Conservation (phyloP, 352 stramenopile genomes). For the Phytophthora fragariaefolia region DNA sequence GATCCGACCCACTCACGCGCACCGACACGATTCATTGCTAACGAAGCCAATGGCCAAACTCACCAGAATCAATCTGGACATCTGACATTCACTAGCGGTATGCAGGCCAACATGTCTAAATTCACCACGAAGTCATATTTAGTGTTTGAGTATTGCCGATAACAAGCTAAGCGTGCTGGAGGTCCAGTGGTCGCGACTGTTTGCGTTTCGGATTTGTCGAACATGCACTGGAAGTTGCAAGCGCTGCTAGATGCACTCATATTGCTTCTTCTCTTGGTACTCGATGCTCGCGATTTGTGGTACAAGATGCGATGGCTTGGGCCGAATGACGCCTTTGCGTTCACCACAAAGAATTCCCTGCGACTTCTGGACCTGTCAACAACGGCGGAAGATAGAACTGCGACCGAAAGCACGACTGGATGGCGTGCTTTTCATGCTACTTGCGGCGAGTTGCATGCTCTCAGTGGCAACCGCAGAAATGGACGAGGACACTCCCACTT, state of each 20-base stretch:
- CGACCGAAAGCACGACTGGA: constrained; percentile 32
- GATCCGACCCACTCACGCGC: constrained; percentile 6
- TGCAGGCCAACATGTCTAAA: background rate
- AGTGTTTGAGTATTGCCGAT: background rate
- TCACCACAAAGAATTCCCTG: constrained; percentile 37
- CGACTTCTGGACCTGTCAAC: constrained; percentile 14
- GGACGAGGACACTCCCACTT: constrained; percentile 33
- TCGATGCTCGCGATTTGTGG: constrained; percentile 55
- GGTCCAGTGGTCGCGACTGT: constrained; percentile 12
- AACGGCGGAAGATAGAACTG: background rate
- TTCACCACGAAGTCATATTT: background rate
- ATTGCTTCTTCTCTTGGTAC: constrained; percentile 41
- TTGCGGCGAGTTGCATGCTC: constrained; percentile 36
- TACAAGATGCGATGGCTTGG: constrained; percentile 68
- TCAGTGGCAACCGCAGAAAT: constrained; percentile 23
- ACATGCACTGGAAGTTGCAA: constrained; percentile 40
- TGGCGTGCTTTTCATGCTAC: constrained; percentile 51
- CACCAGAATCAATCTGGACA: background rate
- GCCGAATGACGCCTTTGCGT: constrained; percentile 50
- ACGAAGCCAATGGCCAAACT: background rate
- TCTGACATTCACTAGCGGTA: background rate
- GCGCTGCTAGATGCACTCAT: constrained; percentile 36
- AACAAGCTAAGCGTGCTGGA: background rate
- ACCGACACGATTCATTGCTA: constrained; percentile 14
- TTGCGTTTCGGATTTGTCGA: background rate